A percentile compares a stretch with the other conserved stretches of the same genome.
Evolutionary conservation across 2,329 filamentous ascomycete species (phyloP).

Genomic region (Nemania sp.): DNA sequence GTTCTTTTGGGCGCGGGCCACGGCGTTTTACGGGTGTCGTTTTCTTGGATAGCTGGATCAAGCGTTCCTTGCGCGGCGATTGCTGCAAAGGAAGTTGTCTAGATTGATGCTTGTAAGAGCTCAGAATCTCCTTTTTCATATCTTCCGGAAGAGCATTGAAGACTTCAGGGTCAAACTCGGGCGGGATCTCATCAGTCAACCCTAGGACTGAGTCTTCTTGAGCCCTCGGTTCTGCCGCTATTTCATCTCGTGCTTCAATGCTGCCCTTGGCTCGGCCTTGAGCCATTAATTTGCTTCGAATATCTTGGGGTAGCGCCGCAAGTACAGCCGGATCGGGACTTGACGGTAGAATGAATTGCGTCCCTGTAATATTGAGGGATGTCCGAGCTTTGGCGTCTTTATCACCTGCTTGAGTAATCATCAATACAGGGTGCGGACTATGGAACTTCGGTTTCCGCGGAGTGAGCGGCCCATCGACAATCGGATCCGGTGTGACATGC

Average conservation of each 20-base stretch:
- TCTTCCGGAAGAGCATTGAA: slow-evolving; percentile 83
- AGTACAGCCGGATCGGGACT: slow-evolving; percentile 82
- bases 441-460: slow-evolving; percentile 53
- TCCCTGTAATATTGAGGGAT: slow-evolving; percentile 78
- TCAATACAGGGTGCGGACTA: slow-evolving; percentile 55
- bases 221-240: slow-evolving; percentile 43
- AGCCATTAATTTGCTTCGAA: slow-evolving; percentile 72
- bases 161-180: slow-evolving; percentile 83
- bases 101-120: slow-evolving; percentile 60
- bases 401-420: slow-evolving; percentile 53
- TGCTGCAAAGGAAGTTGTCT: slow-evolving; percentile 46
- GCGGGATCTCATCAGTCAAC: slow-evolving; percentile 53
- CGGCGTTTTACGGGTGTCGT: slow-evolving; percentile 70
- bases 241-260: slow-evolving; percentile 36
- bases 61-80: slow-evolving; percentile 60
- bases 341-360: slow-evolving; percentile 87
- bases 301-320: slow-evolving; percentile 81
- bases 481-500: slow-evolving; percentile 51
- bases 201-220: slow-evolving; percentile 45
- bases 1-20: slow-evolving; percentile 49
- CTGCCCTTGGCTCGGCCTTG: slow-evolving; percentile 48
- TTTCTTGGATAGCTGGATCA: slow-evolving; percentile 54
- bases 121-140: slow-evolving; percentile 80
- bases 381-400: slow-evolving; percentile 61
- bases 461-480: slow-evolving; percentile 57